Conservation (phyloP, 2,329 filamentous ascomycete species). For the Helminthosporium solani region DNA sequence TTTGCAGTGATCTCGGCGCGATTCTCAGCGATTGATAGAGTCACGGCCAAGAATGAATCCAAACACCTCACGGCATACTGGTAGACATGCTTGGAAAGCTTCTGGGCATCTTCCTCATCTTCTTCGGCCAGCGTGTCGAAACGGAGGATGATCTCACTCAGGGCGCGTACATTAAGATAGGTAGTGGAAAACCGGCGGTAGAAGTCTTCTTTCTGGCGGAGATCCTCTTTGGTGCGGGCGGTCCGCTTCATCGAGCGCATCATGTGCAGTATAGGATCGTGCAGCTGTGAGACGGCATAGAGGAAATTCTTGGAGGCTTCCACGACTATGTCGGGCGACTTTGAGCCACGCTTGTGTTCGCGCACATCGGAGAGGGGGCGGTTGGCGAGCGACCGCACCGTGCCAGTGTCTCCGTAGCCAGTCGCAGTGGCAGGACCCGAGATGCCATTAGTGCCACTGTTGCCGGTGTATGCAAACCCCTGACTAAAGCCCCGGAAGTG, state of each 20-base stretch:
- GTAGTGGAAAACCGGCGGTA: constrained; percentile 59
- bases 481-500: constrained; percentile 61
- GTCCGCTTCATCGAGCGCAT: constrained; percentile 37
- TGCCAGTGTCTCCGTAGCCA: constrained; percentile 37
- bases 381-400: constrained; percentile 39
- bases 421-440: constrained; percentile 36
- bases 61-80: constrained; percentile 37
- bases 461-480: constrained; percentile 49
- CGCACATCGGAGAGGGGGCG: constrained; percentile 58
- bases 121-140: constrained; percentile 52
- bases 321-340: constrained; percentile 52
- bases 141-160: constrained; percentile 56
- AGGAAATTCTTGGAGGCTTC: constrained; percentile 57
- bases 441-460: constrained; percentile 25
- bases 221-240: constrained; percentile 47
- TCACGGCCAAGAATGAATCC: constrained; percentile 39
- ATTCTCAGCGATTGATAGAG: constrained; percentile 40
- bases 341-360: constrained; percentile 54
- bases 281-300: constrained; percentile 56
- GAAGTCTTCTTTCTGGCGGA: constrained; percentile 44
- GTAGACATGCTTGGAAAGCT: constrained; percentile 38
- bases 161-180: constrained; percentile 56
- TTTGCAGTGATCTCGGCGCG: constrained; percentile 53
- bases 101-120: constrained; percentile 50
- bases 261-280: constrained; percentile 40